phyloP scores from a whole-genome alignment of 2,329 filamentous ascomycete species.

The Cercospora sp. region DNA sequence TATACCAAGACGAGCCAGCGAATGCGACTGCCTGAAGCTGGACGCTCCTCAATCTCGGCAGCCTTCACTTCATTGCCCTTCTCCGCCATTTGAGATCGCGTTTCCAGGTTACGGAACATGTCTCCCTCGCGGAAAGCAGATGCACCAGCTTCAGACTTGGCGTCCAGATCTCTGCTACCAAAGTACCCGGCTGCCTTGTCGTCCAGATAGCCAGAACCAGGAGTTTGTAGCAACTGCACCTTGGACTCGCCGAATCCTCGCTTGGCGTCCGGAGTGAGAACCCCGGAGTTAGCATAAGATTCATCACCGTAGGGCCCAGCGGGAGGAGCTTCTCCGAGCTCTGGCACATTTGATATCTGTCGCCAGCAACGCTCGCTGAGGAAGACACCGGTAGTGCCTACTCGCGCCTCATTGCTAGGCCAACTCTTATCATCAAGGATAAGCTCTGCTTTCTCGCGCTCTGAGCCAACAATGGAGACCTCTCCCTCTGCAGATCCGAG shows the following conservation, averaged over 20 bases:
- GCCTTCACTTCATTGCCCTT: conserved; percentile 89
- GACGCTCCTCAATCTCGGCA: conserved; percentile 83
- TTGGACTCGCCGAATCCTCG: conserved; percentile 60
- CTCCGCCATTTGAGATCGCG: conserved; percentile 89
- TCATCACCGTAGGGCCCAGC: conserved; percentile 54
- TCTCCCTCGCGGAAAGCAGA: conserved; percentile 91
- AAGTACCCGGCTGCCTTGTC: conserved; percentile 86
- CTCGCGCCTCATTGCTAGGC: conserved; percentile 85
- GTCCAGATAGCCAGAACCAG: conserved; percentile 61
- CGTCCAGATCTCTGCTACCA: conserved; percentile 73
- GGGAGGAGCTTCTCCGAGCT: conserved; percentile 57
- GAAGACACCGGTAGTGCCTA: conserved; percentile 92
- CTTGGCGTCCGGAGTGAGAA: conserved; percentile 55
- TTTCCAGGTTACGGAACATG: conserved; percentile 97
- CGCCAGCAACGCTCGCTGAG: conserved; percentile 95
- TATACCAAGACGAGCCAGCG: conserved; percentile 87
- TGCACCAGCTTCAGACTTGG: conserved; percentile 84
- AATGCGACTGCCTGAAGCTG: conserved; percentile 76
- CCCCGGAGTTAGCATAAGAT: conserved; percentile 59
- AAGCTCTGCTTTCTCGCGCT: conserved; percentile 85
- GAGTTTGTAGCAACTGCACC: conserved; percentile 54
- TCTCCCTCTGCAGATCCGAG: conserved; percentile 83
- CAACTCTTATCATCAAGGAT: conserved; percentile 91
- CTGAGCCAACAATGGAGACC: conserved; percentile 82
- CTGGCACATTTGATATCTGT: conserved; percentile 75